Evolutionary conservation across 2,329 filamentous ascomycete species (phyloP), one percentile per base, ranked within the genome.

Genomic region (Magnaporthiopsis poae): DNA sequence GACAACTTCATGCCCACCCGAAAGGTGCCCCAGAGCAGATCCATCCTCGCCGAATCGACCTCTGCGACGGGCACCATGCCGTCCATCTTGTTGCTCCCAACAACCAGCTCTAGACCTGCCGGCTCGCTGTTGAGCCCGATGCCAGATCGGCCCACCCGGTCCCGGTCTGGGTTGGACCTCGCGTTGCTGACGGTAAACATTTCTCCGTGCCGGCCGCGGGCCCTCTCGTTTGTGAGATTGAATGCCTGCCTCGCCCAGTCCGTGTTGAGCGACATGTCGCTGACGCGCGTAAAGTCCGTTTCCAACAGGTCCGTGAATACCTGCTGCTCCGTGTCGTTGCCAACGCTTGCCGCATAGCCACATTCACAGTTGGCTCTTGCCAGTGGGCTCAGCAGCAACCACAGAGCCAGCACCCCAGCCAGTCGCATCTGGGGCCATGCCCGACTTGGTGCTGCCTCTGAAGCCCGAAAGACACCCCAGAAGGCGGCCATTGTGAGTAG

Each of bases 241-340:
- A 90, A 93, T 35, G 81, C 80, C 74, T 92, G 90, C 18, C 83
- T 80, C 33, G 78, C 74, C 90, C 90, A 94, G 69, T 87, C 82
- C 2, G 82, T 78, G 70, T 86, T 80, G 5, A 77, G 72, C 21
- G 80, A 76, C 62, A 85, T 77, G 66, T 82, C 74, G 12, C 77
- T 71, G 56, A 85, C 73, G 68, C 85, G 84, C 3, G 86, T 77
- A 73, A 93, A 93, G 76, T 93, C 87, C 27, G 88, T 88, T 73
- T 92, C 90, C 65, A 91, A 76, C 13, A 87, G 73, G 68, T 92
- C 86, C 2, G 88, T 91, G 74, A 90, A 92, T 65, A 89, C 73
- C 60, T 80, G 76, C 62, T 75, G 72, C 8, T 71, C 67, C 4
- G 73, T 70, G 35, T 77, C 76, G 62, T 76, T 72, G n/a, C 78